Conservation (phyloP, 768 basidiomycete species). For the Lactifluus volemus region DNA sequence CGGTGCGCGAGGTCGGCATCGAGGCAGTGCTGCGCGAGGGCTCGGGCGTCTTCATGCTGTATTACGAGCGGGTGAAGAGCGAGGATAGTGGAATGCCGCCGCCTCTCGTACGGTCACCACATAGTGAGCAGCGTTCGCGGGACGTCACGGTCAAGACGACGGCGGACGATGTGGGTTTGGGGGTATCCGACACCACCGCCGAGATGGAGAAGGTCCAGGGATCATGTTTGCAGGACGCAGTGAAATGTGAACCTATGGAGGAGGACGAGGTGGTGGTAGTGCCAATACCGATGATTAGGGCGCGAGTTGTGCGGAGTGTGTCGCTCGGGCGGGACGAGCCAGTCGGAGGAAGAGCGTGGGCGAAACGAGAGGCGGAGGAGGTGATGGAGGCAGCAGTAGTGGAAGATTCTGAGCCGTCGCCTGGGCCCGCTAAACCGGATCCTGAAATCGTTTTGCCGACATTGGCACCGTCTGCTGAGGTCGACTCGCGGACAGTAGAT, state of each 20-base stretch:
- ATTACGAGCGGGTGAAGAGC: conserved; percentile 65
- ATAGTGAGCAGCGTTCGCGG: background rate
- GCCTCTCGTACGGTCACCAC: background rate
- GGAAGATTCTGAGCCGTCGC: background rate
- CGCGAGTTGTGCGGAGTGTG: conserved; percentile 21
- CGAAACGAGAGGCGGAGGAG: conserved; percentile 4
- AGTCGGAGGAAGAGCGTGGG: background rate
- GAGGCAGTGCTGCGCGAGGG: conserved; percentile 68
- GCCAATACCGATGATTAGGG: background rate
- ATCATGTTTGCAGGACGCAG: background rate
- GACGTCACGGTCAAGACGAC: conserved; percentile 38
- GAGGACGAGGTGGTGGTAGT: background rate
- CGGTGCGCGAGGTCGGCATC: conserved; percentile 67
- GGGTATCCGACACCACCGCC: conserved; percentile 41
- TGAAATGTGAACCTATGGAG: background rate
- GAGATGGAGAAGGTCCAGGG: conserved; percentile 21
- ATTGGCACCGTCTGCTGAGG: background rate
- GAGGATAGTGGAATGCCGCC: background rate
- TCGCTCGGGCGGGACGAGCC: conserved; percentile 15
- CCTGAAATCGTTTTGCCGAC: background rate
- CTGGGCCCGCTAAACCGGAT: background rate
- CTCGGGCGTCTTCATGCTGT: conserved; percentile 83
- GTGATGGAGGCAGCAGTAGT: background rate
- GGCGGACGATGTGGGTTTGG: conserved; percentile 34
- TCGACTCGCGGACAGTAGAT: conserved; percentile 10